Percentiles rank a stretch among this genome's conserved stretches.
Conservation (phyloP, 441 rosid species). For the Viola pubescens region DNA sequence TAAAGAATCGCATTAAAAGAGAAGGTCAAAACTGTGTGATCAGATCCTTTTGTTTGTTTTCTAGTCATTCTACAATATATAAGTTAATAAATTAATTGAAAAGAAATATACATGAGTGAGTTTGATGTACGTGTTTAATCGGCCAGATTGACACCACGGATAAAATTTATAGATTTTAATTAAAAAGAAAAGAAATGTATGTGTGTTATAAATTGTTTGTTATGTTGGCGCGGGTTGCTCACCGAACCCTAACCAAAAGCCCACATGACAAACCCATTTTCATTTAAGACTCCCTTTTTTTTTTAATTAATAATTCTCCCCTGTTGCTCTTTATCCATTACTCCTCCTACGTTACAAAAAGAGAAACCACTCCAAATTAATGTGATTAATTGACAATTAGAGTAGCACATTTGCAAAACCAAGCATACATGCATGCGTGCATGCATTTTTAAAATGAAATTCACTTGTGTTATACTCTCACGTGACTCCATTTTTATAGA, state of each 20-base stretch:
- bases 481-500: background rate
- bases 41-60: background rate
- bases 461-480: no score
- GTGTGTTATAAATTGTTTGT: slow-evolving; percentile 24
- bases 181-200: background rate
- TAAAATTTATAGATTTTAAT: no score
- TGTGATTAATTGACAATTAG: background rate
- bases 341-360: no score
- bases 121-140: no score
- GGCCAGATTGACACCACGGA: no score
- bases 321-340: no score
- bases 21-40: slow-evolving; percentile 18
- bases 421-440: background rate
- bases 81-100: no score
- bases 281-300: slow-evolving; percentile 20
- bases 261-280: slow-evolving; percentile 32
- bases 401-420: background rate
- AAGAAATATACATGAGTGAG: no score
- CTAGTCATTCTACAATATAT: no score
- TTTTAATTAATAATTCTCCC: no score
- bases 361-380: background rate
- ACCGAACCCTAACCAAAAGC: slow-evolving; percentile 49
- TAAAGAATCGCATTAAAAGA: slow-evolving; percentile 4
- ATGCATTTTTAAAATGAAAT: background rate
- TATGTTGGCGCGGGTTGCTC: slow-evolving; percentile 29